Evolutionary conservation across 1,284 basidiomycete species (phyloP).

Genomic region (Malassezia nana): DNA sequence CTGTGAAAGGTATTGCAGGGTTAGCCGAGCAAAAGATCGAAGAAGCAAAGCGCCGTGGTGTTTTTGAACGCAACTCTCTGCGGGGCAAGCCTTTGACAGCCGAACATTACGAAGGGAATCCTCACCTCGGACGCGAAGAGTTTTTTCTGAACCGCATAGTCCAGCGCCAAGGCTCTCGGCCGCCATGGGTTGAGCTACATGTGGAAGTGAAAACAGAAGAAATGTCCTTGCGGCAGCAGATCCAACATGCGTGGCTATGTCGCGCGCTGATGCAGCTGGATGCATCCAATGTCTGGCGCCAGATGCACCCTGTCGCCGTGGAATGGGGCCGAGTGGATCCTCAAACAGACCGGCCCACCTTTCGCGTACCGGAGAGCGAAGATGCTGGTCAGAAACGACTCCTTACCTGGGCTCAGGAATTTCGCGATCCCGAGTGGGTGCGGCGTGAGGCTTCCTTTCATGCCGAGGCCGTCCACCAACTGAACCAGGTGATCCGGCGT

Average conservation of each 20-base stretch:
- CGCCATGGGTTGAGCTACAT: conserved; percentile 85
- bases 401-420: conserved; percentile 47
- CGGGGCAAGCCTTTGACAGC: conserved; percentile 62
- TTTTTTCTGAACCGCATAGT: conserved; percentile 74
- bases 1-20: conserved; percentile 34
- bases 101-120: conserved; percentile 63
- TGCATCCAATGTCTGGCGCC: conserved; percentile 50
- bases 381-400: conserved; percentile 3
- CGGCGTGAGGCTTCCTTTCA: conserved; percentile 54
- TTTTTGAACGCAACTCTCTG: conserved; percentile 64
- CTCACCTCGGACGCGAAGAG: conserved; percentile 51
- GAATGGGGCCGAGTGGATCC: conserved; percentile 15
- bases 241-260: conserved; percentile 59
- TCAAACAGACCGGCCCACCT: conserved; percentile 49
- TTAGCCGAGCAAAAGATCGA: conserved; percentile 47
- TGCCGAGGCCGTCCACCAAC: conserved; percentile 19
- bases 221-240: conserved; percentile 57
- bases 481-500: conserved; percentile 30
- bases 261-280: conserved; percentile 58
- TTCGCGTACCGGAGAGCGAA: conserved; percentile 31
- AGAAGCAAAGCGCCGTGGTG: conserved; percentile 61
- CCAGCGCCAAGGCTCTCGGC: conserved; percentile 69
- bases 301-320: conserved; percentile 48
- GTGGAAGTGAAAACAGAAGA: conserved; percentile 57
- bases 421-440: conserved; percentile 68